phyloP scores from a whole-genome alignment of 768 basidiomycete genomes.

The Xanthoconium stramineum region DNA sequence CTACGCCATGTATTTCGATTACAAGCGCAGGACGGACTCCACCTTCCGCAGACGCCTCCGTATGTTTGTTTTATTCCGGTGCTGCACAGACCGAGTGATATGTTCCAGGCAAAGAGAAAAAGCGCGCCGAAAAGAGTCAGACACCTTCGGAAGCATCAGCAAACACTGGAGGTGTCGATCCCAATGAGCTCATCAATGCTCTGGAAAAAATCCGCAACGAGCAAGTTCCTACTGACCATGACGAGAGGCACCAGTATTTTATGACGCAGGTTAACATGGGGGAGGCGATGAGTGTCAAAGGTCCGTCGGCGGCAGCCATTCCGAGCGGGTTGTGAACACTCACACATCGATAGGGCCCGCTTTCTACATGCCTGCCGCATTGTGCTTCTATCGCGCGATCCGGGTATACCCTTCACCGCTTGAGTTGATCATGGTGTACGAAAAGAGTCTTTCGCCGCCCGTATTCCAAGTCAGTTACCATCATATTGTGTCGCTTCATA shows the following conservation, averaged over 20 bases:
- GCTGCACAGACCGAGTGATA: background rate
- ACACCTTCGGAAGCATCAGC: conserved; percentile 37
- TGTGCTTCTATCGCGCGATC: conserved; percentile 91
- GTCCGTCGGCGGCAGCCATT: conserved; percentile 34
- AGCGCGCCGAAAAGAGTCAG: conserved; percentile 73
- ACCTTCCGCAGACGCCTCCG: conserved; percentile 87
- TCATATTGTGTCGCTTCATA: background rate
- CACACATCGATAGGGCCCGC: conserved; percentile 57
- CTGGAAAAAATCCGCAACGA: conserved; percentile 69
- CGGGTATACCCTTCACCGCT: conserved; percentile 92
- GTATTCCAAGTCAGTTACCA: conserved; percentile 64
- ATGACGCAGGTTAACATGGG: conserved; percentile 86
- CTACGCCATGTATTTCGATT: conserved; percentile 93
- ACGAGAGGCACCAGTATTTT: conserved; percentile 86
- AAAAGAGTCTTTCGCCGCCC: conserved; percentile 81
- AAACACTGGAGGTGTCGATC: conserved; percentile 32
- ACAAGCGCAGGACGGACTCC: conserved; percentile 84
- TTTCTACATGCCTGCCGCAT: conserved; percentile 75
- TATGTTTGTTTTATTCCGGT: conserved; percentile 39
- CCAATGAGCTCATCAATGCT: conserved; percentile 59
- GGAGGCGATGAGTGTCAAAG: conserved; percentile 76
- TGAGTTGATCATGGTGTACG: conserved; percentile 92
- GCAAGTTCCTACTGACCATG: conserved; percentile 59
- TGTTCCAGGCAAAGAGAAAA: conserved; percentile 82
- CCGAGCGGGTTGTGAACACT: background rate